phyloP scores from a whole-genome alignment of 805 yeast genomes.

The Yarrowia deformans region DNA sequence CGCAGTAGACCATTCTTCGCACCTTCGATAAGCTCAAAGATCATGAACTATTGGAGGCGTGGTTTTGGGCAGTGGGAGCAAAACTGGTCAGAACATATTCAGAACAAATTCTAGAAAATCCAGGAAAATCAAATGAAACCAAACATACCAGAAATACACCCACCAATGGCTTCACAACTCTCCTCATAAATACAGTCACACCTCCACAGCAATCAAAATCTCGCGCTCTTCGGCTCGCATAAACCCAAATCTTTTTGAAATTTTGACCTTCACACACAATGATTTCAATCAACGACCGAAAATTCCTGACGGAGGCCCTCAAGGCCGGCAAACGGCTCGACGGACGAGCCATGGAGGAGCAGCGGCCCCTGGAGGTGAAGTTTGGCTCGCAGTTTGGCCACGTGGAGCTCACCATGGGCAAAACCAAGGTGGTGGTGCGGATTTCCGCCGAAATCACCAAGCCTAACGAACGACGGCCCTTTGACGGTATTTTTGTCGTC shows the following conservation, averaged over 20 bases:
- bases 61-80: too few relatives aligned
- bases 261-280: not conserved
- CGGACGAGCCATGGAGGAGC: slow-evolving; percentile 68
- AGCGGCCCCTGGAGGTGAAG: slow-evolving; percentile 68
- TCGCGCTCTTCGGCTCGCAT: not conserved
- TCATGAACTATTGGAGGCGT: too few relatives aligned
- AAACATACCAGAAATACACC: too few relatives aligned
- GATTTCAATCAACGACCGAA: slow-evolving; percentile 67
- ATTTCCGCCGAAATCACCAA: slow-evolving; percentile 76
- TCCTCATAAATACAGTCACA: too few relatives aligned
- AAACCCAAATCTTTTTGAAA: slow-evolving; percentile 1
- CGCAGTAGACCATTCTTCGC: too few relatives aligned
- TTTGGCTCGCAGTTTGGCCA: slow-evolving; percentile 75
- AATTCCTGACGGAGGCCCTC: slow-evolving; percentile 68
- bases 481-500: slow-evolving; percentile 87
- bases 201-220: too few relatives aligned
- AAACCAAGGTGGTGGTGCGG: slow-evolving; percentile 72
- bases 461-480: slow-evolving; percentile 91
- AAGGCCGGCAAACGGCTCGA: slow-evolving; percentile 66
- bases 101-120: too few relatives aligned
- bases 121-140: too few relatives aligned
- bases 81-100: too few relatives aligned
- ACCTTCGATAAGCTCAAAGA: too few relatives aligned
- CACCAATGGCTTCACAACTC: too few relatives aligned
- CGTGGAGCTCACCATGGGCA: slow-evolving; percentile 79